Evolutionary conservation across 495 filamentous ascomycete species (phyloP), one percentile per base, ranked within the genome.

Genomic region (Penicillium taxi): DNA sequence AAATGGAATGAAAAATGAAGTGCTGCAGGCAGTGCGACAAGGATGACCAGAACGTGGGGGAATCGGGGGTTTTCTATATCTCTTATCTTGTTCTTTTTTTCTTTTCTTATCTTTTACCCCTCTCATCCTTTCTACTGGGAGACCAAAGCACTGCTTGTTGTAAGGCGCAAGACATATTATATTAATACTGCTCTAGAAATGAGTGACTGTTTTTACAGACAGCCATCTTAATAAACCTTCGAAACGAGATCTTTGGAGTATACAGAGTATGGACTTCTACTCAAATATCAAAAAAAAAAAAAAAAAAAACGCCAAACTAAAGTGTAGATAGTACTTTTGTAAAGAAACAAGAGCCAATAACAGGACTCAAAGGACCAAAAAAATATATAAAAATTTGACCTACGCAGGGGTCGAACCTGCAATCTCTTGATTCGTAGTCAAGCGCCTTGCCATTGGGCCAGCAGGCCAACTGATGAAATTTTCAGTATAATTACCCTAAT

Each of bases 371-470:
- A n/a, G n/a, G n/a, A n/a, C n/a, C n/a, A n/a, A n/a, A n/a, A n/a
- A n/a, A n/a, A n/a, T n/a, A n/a, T n/a, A n/a, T 13, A 41, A 42
- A 50, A 50, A 15, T 39, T 32, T 64, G 61, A 65, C 63, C 58
- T 57, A 66, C 55, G 62, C 62, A 59, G 63, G 59, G 55, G 45
- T 62, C 53, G 52, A 59, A 55, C 63, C 61, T 67, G 63, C 63
- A 73, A 74, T 74, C 71, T 74, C 67, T 74, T 74, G 71, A 74
- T 74, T 75, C 75, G 75, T 78, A 79, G 75, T 78, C 75, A 78
- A 78, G 72, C 74, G 74, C 74, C 75, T 79, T 79, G 69, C 75
- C 75, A 79, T 78, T 78, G 71, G 70, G 72, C 73, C 70, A 78
- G 64, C 63, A 53, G 63, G 61, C 52, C 61, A n/a, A n/a, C 29